Percentiles rank a stretch among this genome's conserved stretches.
Conservation (phyloP, 306 rosid species). For the Trifolium dubium region DNA sequence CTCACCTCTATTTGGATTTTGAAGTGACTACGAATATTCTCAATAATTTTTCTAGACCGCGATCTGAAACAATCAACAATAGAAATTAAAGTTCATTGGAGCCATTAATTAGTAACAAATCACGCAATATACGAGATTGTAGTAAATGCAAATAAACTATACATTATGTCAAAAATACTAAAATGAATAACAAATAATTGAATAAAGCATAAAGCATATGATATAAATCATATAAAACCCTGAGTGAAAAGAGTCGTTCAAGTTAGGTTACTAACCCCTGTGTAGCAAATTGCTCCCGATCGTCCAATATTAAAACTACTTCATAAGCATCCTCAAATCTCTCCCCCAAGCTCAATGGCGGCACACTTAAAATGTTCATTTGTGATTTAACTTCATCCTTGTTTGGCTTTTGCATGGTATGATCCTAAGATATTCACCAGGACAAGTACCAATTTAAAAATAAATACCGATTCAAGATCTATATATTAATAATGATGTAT, state of each 20-base stretch:
- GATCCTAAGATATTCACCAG: slow-evolving; percentile 51
- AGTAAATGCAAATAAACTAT: slow-evolving; percentile 28
- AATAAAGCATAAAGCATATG: background rate
- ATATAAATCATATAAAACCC: slow-evolving; percentile 18
- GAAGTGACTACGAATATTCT: slow-evolving; percentile 64
- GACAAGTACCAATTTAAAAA: slow-evolving; percentile 32
- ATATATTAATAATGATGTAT: slow-evolving; percentile 10
- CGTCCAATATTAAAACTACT: slow-evolving; percentile 79
- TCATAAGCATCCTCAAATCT: slow-evolving; percentile 88
- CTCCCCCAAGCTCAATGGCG: slow-evolving; percentile 87
- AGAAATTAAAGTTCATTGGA: slow-evolving; percentile 30
- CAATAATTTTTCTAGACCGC: slow-evolving; percentile 77
- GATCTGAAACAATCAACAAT: slow-evolving; percentile 62
- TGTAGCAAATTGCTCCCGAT: slow-evolving; percentile 89
- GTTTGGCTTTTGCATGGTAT: slow-evolving; percentile 45
- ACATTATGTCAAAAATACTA: slow-evolving; percentile 8
- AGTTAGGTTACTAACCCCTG: slow-evolving; percentile 71
- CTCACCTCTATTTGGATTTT: slow-evolving; percentile 77
- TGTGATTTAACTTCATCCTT: slow-evolving; percentile 48
- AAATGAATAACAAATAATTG: slow-evolving; percentile 1
- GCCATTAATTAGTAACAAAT: slow-evolving; percentile 29
- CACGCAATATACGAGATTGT: background rate
- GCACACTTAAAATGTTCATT: slow-evolving; percentile 61
- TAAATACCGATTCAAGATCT: background rate
- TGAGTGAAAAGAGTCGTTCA: background rate